Conservation (phyloP, 2,329 filamentous ascomycete genomes). For the Fusarium fracticaudum region DNA sequence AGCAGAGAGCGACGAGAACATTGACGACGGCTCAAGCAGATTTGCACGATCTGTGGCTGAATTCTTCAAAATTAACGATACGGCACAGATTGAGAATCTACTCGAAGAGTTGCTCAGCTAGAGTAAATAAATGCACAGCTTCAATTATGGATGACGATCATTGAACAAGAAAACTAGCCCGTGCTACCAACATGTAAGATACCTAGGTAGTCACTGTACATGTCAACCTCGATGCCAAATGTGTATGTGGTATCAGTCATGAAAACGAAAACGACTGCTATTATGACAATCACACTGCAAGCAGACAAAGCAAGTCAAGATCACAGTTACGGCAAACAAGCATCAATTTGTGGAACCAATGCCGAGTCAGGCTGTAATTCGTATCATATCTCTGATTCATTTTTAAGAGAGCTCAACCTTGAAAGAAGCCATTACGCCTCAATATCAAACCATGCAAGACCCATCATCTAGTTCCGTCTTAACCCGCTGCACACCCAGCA, state of each 20-base stretch:
- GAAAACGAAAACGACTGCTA: not conserved
- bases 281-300: not conserved
- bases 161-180: not conserved
- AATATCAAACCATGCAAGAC: slow-evolving; percentile 49
- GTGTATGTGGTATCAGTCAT: not conserved
- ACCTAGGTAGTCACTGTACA: not conserved
- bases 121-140: not conserved
- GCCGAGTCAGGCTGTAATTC: slow-evolving; percentile 40
- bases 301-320: not conserved
- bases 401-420: slow-evolving; percentile 49
- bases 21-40: slow-evolving; percentile 68
- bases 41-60: slow-evolving; percentile 74
- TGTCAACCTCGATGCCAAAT: not conserved
- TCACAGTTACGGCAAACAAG: not conserved
- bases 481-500: slow-evolving; percentile 53
- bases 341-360: slow-evolving; percentile 26
- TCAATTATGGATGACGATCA: not conserved
- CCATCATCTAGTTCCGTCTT: slow-evolving; percentile 40
- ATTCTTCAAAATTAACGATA: slow-evolving; percentile 81
- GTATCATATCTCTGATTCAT: slow-evolving; percentile 49
- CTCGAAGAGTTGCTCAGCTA: slow-evolving; percentile 49
- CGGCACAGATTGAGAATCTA: slow-evolving; percentile 71
- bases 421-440: slow-evolving; percentile 52
- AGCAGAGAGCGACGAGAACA: slow-evolving; percentile 77
- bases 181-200: not conserved